Conservation (phyloP, 2,329 filamentous ascomycete species). For the Penicillium janthinellum region DNA sequence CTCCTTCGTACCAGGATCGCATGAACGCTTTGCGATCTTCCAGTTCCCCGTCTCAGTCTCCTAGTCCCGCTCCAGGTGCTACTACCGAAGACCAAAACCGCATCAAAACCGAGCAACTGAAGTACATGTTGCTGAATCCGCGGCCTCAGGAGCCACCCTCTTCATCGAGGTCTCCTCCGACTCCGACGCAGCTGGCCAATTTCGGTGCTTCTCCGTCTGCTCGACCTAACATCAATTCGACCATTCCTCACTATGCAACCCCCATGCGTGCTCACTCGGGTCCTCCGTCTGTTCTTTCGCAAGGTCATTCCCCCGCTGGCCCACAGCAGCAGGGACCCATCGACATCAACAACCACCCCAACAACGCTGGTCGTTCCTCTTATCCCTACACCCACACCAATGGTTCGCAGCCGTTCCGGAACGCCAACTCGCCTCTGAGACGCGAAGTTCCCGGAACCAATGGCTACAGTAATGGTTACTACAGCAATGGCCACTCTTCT, state of each 20-base stretch:
- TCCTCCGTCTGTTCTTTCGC: conserved; percentile 31
- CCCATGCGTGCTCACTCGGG: conserved; percentile 38
- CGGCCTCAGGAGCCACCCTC: conserved; percentile 40
- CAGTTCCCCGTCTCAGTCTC: conserved; percentile 28
- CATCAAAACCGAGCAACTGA: conserved; percentile 49
- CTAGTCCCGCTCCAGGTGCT: conserved; percentile 21
- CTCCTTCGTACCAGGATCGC: conserved; percentile 56
- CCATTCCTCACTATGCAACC: conserved; percentile 34
- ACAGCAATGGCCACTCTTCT: conserved; percentile 9
- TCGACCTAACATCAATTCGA: conserved; percentile 20
- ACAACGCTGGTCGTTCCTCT: conserved; percentile 25
- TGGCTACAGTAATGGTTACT: neutral
- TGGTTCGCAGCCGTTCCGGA: conserved; percentile 25
- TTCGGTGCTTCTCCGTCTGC: conserved; percentile 13
- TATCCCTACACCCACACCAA: conserved; percentile 28
- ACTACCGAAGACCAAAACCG: conserved; percentile 45
- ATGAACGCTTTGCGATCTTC: conserved; percentile 47
- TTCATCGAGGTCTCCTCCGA: conserved; percentile 28
- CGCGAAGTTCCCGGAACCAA: conserved; percentile 30
- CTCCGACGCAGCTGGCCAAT: conserved; percentile 21
- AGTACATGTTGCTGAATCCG: conserved; percentile 49
- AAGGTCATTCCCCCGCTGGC: conserved; percentile 15
- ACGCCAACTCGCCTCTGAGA: conserved; percentile 35
- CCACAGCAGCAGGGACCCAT: conserved; percentile 18
- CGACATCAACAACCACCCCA: neutral